Percentiles rank a stretch among this genome's conserved stretches.
Evolutionary conservation across 1,284 basidiomycete genomes (phyloP).

Genomic region (Tremellales sp.): DNA sequence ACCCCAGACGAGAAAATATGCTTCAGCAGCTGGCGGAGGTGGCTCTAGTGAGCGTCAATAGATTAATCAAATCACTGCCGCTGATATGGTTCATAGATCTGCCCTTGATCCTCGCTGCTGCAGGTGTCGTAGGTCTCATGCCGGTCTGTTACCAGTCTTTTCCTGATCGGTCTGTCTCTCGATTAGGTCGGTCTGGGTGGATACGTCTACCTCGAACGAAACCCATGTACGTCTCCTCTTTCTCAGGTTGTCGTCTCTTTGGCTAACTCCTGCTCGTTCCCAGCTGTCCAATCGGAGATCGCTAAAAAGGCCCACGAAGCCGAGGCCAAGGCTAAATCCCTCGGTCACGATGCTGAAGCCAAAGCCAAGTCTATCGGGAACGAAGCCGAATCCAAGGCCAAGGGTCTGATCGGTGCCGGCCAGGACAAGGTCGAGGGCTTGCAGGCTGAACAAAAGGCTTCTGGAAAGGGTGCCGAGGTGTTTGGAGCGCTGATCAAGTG

Average conservation of each 20-base stretch:
- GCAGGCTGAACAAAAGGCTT: conserved; percentile 24
- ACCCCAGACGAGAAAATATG: conserved; percentile 20
- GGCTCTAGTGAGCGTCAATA: conserved; percentile 19
- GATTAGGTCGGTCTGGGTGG: conserved; percentile 34
- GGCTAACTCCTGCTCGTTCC: not conserved
- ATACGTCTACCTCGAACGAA: conserved; percentile 39
- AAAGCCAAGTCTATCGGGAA: conserved; percentile 16
- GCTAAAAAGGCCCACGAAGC: conserved; percentile 21
- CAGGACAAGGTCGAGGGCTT: conserved; percentile 13
- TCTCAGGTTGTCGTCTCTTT: not conserved
- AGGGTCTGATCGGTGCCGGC: too few relatives aligned
- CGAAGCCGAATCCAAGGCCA: conserved; percentile 19
- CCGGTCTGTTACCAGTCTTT: not conserved
- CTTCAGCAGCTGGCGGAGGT: conserved; percentile 24
- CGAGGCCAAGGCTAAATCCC: conserved; percentile 21
- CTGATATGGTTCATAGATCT: conserved; percentile 22
- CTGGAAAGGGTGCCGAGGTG: conserved; percentile 17
- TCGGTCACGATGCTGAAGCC: conserved; percentile 14
- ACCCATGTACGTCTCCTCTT: conserved; percentile 7
- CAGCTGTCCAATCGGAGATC: conserved; percentile 22
- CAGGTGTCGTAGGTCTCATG: conserved; percentile 30
- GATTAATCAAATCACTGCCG: not conserved
- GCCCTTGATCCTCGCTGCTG: conserved; percentile 30
- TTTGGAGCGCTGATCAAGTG: conserved; percentile 35
- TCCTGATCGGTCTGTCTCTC: not conserved